phyloP scores from a whole-genome alignment of 805 yeast genomes.

The Metschnikowia noctiluminum region DNA sequence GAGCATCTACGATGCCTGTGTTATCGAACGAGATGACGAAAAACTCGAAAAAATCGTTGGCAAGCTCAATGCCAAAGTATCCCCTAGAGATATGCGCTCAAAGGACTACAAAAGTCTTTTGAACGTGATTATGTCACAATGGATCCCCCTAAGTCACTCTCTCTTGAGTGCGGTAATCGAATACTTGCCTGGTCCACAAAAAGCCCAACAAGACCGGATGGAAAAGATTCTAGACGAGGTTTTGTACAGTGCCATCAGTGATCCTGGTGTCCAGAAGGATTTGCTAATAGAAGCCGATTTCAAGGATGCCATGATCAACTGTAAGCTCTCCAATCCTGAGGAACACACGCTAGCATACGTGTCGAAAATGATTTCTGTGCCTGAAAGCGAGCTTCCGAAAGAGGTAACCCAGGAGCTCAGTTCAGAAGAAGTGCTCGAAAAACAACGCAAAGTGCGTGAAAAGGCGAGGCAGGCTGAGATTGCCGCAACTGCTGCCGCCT shows the following conservation, averaged over 20 bases:
- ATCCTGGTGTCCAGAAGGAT: slow-evolving; percentile 25
- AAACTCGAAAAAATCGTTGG: slow-evolving; percentile 70
- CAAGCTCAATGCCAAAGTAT: slow-evolving; percentile 63
- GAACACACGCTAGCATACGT: slow-evolving; percentile 63
- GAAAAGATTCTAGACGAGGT: slow-evolving; percentile 54
- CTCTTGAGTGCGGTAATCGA: slow-evolving; percentile 81
- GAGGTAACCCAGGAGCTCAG: slow-evolving; percentile 40
- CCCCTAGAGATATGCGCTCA: slow-evolving; percentile 74
- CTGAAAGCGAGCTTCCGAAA: slow-evolving; percentile 73
- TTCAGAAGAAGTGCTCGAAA: slow-evolving; percentile 57
- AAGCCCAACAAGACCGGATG: slow-evolving; percentile 71
- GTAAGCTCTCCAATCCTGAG: slow-evolving; percentile 63
- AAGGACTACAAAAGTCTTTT: slow-evolving; percentile 68
- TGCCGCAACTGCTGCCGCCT: slow-evolving; percentile 24
- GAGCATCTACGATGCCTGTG: slow-evolving; percentile 78
- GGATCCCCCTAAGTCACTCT: slow-evolving; percentile 92
- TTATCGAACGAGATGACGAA: slow-evolving; percentile 63
- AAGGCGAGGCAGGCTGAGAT: slow-evolving; percentile 69
- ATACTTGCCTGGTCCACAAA: slow-evolving; percentile 76
- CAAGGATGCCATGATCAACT: slow-evolving; percentile 54
- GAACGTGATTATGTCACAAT: slow-evolving; percentile 74
- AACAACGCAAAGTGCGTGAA: slow-evolving; percentile 61
- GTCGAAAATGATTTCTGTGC: slow-evolving; percentile 85
- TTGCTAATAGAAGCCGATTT: slow-evolving; percentile 48
- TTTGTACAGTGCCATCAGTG: slow-evolving; percentile 48